Percentiles rank a stretch among this genome's conserved stretches.
phyloP scores from a whole-genome alignment of 1,284 basidiomycete species.

The Sporisorium iseilematis-ciliati region DNA sequence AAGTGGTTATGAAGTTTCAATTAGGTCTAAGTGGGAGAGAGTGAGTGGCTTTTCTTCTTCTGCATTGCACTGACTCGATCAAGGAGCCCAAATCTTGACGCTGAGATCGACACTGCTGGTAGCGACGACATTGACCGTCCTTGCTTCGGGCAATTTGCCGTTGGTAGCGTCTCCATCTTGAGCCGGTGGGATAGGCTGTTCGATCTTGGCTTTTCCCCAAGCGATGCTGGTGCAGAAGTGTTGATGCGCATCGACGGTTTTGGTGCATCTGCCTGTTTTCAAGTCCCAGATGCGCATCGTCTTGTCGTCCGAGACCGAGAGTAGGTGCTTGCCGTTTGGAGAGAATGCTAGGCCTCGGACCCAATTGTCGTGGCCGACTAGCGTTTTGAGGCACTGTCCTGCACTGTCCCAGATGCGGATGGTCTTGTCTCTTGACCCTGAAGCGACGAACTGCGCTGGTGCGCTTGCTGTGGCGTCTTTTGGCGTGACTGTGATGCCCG shows the following conservation, averaged over 20 bases:
- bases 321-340: constrained; percentile 79
- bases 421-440: constrained; percentile 87
- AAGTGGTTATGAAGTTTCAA: neutral
- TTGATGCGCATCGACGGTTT: constrained; percentile 85
- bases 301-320: constrained; percentile 91
- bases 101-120: constrained; percentile 64
- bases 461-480: constrained; percentile 69
- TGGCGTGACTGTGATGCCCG: constrained; percentile 73
- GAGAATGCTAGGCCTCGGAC: constrained; percentile 60
- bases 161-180: constrained; percentile 37
- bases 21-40: neutral
- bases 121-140: constrained; percentile 67
- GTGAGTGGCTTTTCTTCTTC: neutral
- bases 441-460: constrained; percentile 77
- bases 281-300: constrained; percentile 90
- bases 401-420: constrained; percentile 87
- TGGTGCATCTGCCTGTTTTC: constrained; percentile 81
- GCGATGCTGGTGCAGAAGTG: constrained; percentile 77
- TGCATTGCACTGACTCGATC: neutral
- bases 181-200: constrained; percentile 48
- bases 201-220: constrained; percentile 64
- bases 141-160: constrained; percentile 23
- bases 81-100: constrained; percentile 66
- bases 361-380: constrained; percentile 71
- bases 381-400: constrained; percentile 79